Evolutionary conservation across 169 alveolate species (phyloP).

Genomic region (Eimeria nieschulzi): DNA sequence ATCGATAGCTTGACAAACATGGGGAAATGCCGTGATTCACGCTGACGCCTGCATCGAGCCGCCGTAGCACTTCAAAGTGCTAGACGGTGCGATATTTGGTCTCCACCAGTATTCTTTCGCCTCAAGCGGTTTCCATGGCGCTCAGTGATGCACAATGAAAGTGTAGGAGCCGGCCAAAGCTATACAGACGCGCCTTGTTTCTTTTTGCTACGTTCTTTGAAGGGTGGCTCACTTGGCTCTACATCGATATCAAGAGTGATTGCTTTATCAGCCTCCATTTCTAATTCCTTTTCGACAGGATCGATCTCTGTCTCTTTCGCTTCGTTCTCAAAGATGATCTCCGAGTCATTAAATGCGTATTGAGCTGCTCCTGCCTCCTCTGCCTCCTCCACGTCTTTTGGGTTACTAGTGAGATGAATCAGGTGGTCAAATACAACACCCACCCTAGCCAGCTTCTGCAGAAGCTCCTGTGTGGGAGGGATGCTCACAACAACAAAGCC

Average conservation of each 20-base stretch:
- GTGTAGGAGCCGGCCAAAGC: no score
- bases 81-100: no score
- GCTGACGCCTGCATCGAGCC: no score
- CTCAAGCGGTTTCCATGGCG: no score
- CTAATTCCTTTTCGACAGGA: constrained; percentile 19
- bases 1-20: no score
- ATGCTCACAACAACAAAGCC: constrained; percentile 46
- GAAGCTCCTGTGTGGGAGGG: constrained; percentile 50
- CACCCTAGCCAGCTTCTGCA: constrained; percentile 37
- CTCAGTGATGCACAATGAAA: no score
- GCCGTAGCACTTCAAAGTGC: no score
- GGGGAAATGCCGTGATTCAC: no score
- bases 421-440: constrained; percentile 41
- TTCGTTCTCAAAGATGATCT: constrained; percentile 30
- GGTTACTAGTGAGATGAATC: constrained; percentile 47
- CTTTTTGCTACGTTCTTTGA: no score
- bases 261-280: constrained; percentile 29
- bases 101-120: no score
- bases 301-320: constrained; percentile 18
- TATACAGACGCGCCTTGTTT: no score
- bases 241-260: constrained; percentile 28
- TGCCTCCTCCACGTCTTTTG: constrained; percentile 52
- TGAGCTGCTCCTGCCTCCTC: constrained; percentile 62
- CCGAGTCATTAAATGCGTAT: constrained; percentile 34
- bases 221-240: background rate